These are phyloP conservation scores for Corymbia calophylla DNA, from an alignment of 441 rosid species.

Conservation along the genomic window DNA sequence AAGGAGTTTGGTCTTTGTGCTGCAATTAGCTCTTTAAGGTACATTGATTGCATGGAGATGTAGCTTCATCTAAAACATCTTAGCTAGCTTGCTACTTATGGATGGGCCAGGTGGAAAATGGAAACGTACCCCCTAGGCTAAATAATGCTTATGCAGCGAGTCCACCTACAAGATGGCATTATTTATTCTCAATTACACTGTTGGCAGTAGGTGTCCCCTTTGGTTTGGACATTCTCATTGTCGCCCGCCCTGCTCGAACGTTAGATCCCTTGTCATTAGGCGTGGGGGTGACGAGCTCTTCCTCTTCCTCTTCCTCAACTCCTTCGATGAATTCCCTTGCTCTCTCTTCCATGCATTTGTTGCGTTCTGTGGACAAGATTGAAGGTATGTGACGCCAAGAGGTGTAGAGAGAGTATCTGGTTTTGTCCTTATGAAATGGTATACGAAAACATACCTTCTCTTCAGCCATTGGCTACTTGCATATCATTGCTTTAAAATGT, in stretches of 20 bases:
- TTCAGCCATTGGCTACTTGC: neutral
- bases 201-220: neutral
- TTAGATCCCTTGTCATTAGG: neutral
- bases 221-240: neutral
- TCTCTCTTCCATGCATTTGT: neutral
- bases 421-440: neutral
- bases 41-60: neutral
- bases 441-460: neutral
- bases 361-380: neutral
- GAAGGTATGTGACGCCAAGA: neutral
- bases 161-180: neutral
- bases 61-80: neutral
- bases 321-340: neutral
- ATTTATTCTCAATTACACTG: neutral
- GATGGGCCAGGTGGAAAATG: neutral
- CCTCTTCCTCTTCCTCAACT: neutral
- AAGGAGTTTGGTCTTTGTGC: neutral
- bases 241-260: neutral
- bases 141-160: neutral
- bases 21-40: neutral
- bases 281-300: neutral
- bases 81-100: neutral
- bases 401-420: neutral
- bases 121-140: neutral
- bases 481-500: too few species aligned